phyloP scores from a whole-genome alignment of 1,139 yeast species.

The Saccharomyces hybrid region DNA sequence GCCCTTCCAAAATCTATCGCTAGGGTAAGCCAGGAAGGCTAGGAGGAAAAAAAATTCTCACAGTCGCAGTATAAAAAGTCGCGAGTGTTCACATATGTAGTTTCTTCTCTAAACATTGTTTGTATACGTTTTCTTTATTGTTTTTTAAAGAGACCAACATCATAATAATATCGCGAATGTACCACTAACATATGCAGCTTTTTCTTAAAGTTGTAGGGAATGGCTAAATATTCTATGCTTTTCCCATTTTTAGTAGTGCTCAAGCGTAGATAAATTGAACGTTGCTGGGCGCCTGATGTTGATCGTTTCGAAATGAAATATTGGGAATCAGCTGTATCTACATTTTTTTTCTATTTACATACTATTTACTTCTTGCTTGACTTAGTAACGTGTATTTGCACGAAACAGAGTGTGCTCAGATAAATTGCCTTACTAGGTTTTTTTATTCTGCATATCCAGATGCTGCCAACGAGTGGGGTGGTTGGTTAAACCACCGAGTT shows the following conservation, averaged over 20 bases:
- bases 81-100: no score
- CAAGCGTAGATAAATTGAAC: slow-evolving; percentile 34
- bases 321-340: slow-evolving; percentile 40
- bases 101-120: neutral
- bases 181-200: slow-evolving; percentile 6
- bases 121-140: neutral
- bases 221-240: slow-evolving; percentile 13
- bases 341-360: slow-evolving; percentile 12
- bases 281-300: slow-evolving; percentile 42
- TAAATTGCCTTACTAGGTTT: no score
- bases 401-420: no score
- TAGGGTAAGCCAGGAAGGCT: neutral
- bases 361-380: neutral
- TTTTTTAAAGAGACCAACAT: slow-evolving; percentile 18
- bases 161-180: slow-evolving; percentile 21
- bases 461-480: no score
- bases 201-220: slow-evolving; percentile 11
- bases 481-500: no score
- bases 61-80: neutral
- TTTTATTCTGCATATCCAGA: no score
- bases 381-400: no score
- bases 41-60: neutral
- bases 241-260: slow-evolving; percentile 19
- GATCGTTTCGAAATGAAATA: slow-evolving; percentile 32
- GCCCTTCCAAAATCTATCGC: neutral